A percentile compares a stretch with the other conserved stretches of the same genome.
Conservation (phyloP, 2,329 filamentous ascomycete genomes). For the Aspergillus caelatus region DNA sequence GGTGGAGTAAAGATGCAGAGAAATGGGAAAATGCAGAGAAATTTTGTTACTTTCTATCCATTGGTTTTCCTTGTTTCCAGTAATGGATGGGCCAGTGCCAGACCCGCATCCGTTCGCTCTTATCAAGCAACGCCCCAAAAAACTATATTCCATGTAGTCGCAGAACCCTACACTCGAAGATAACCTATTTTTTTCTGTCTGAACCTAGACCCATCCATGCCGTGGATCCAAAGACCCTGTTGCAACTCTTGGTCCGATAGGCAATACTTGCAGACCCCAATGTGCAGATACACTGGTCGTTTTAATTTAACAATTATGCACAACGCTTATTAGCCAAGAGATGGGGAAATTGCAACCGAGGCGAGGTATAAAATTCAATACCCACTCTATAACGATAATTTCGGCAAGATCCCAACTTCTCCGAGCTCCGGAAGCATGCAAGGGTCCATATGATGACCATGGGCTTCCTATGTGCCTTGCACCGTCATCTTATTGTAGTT, state of each 20-base stretch:
- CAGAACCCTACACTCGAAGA: neutral
- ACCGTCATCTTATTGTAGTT: neutral
- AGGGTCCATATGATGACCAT: neutral
- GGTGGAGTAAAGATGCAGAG: neutral
- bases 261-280: neutral
- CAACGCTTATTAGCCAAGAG: neutral
- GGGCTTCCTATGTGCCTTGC: neutral
- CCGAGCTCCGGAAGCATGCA: neutral
- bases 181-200: neutral
- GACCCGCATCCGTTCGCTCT: neutral
- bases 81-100: neutral
- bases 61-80: neutral
- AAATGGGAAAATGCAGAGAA: neutral
- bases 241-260: neutral
- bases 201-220: neutral
- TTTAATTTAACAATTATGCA: slow-evolving; percentile 2
- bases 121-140: neutral
- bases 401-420: neutral
- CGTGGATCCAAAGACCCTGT: neutral
- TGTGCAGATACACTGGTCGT: neutral
- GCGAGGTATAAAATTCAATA: neutral
- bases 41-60: neutral
- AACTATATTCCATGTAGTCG: neutral
- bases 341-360: neutral
- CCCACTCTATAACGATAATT: neutral